Base-by-base conservation (phyloP, 495 filamentous ascomycete species). In the Barbatosphaeria neglecta region DNA sequence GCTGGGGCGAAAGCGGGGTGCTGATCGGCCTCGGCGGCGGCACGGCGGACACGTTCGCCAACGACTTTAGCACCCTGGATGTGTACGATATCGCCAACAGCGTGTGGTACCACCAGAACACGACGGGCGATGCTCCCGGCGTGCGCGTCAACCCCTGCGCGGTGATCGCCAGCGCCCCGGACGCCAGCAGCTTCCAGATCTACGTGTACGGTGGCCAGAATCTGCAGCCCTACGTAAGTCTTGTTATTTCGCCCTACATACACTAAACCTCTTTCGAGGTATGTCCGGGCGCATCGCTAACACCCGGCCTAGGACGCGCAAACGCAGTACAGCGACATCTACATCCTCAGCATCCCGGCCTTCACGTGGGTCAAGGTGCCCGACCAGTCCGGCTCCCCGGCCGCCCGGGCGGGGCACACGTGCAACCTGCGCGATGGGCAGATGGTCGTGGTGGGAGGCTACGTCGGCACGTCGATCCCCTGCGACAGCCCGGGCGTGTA, bases 191-290 rank as follows among this genome's bases (percentile, higher is more conserved):
- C 25, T 83, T 83, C 58, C 82, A 88, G 48, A 70, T 88, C 28
- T 86, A 88, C 61, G 73, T 89, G 58, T 87, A 79, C 50, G 84
- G 81, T 6, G 84, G 84, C 1, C 83, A 88, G 54, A 85, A 82
- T 50, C 67, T 87, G 10, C 63, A 71, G 20, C 82, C 82, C 4
- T 72, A 65, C 50, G 68, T 68, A 41, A 49, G 54, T 50, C 20
- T 33, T 24, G 6, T 40, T 15, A 22, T 25, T 11, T 18, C 27
- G 9, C 11, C 19, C 19, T 13, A 7, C 0, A 37, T 33, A 24
- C 10, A 15, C 15, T 9, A 10, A 13, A 9, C 17, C 24, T 28
- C 18, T 18, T 16, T 2, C 13, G 3, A 22, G n/a, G n/a, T n/a
- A n/a, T n/a, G n/a, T n/a, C n/a, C n/a, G n/a, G n/a, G n/a, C n/a